Base-by-base conservation (phyloP, 2,329 filamentous ascomycete genomes). In the Talaromyces sp. region DNA sequence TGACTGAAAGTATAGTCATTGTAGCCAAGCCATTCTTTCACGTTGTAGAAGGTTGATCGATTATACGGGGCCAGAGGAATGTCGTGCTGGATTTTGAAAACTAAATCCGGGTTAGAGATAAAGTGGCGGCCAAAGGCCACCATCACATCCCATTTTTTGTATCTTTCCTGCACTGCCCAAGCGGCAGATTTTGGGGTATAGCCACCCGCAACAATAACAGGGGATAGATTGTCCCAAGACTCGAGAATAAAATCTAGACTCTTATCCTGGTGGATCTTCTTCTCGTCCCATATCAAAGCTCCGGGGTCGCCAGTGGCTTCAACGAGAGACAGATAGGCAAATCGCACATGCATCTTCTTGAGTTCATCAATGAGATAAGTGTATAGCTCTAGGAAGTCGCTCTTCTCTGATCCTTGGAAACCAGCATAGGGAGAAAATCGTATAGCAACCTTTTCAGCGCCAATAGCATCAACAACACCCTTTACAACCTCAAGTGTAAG, bases 331-430 rank as follows among this genome's bases (percentile, higher is more conserved):
- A 88, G 63, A 60, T 85, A 87, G 0, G 82, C 79, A 10, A 88
- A 69, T 0, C 78, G 75, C 2, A 84, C 64, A 9, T 72, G 67
- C 56, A 77, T 79, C 3, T 52, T 49, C 36, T 50, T 54, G 8
- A 85, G 70, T 22, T 78, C 74, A 22, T 70, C 62, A 41, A 83
- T 74, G 6, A 86, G 63, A 59, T 87, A 74, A 0, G 72, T 72
- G 62, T 87, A 89, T 50, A 88, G 85, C 0, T 84, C 80, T 4
- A 82, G 63, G 0, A 84, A 84, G 42, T 88, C 77, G 0, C 68
- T 56, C 82, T 86, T 86, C 22, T 74, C 71, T 83, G 88, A 70
- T 17, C 54, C 67, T 36, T 71, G 64, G 51, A 65, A 71, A 0
- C 43, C 39, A 19, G 57, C 61, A 45, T 44, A 81, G 16, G 55